Conservation (phyloP, 2,329 filamentous ascomycete species). For the Teratosphaeria viscida region DNA sequence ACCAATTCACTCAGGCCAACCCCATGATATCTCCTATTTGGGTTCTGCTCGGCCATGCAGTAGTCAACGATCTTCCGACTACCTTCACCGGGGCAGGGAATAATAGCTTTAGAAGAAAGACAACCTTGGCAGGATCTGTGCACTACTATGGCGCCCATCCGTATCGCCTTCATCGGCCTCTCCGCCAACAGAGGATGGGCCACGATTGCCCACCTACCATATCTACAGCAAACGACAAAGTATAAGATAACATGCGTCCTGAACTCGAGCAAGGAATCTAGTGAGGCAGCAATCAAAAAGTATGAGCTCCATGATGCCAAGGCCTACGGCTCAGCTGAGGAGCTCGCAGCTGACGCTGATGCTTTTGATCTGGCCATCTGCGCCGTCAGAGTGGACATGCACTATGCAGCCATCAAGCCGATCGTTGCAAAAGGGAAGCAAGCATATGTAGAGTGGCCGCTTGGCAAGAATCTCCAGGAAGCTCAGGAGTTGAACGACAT, state of each 20-base stretch:
- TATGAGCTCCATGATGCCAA: conserved; percentile 32
- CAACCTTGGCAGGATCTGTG: not conserved
- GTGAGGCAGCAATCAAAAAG: conserved; percentile 31
- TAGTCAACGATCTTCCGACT: not conserved
- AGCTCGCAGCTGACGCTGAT: conserved; percentile 36
- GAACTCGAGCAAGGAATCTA: conserved; percentile 37
- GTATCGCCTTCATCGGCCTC: conserved; percentile 49
- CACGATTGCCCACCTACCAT: conserved; percentile 47
- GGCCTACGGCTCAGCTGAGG: conserved; percentile 34
- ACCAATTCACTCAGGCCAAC: not conserved
- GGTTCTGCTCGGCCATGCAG: not conserved
- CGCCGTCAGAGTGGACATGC: conserved; percentile 33
- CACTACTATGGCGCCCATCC: conserved; percentile 34
- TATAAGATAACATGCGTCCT: conserved; percentile 42
- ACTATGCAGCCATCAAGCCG: conserved; percentile 33
- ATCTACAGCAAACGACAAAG: conserved; percentile 37
- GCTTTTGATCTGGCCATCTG: conserved; percentile 39
- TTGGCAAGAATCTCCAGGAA: conserved; percentile 31
- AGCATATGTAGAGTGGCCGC: conserved; percentile 43
- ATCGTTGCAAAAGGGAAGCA: conserved; percentile 37
- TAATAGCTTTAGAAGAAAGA: not conserved
- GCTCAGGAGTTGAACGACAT: conserved; percentile 34
- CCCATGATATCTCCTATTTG: not conserved
- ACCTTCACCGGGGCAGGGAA: not conserved
- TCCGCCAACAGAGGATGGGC: conserved; percentile 46